Conservation (phyloP, 768 basidiomycete species). For the Tulasnella sp. region DNA sequence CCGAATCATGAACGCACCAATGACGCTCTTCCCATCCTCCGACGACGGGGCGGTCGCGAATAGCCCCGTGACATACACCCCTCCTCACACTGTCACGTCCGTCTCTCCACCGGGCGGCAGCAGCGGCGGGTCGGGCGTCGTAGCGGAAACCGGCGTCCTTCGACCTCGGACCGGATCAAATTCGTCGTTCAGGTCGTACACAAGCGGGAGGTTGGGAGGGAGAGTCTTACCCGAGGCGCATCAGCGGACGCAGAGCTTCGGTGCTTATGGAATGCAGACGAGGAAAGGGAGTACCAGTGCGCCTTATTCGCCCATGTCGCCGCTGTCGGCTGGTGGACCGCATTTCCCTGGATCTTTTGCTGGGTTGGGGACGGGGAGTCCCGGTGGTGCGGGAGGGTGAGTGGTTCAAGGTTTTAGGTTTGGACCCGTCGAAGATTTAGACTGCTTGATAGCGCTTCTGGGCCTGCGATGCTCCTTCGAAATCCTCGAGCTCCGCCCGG, state of each 20-base stretch:
- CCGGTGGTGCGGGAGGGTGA: background rate
- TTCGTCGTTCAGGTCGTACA: background rate
- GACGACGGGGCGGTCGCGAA: background rate
- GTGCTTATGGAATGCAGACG: background rate
- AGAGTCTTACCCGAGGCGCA: background rate
- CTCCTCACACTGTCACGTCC: background rate
- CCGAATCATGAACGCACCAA: conserved; percentile 18
- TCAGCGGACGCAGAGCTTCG: background rate
- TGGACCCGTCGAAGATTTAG: background rate
- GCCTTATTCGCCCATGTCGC: background rate
- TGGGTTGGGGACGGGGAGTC: background rate
- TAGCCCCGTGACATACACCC: background rate
- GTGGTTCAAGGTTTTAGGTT: background rate
- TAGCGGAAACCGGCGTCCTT: background rate
- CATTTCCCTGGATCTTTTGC: background rate
- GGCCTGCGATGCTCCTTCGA: conserved; percentile 20
- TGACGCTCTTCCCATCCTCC: background rate
- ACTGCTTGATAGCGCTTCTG: conserved; percentile 11
- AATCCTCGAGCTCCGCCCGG: conserved; percentile 22
- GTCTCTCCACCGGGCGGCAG: background rate
- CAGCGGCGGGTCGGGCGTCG: background rate
- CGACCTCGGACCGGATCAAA: background rate
- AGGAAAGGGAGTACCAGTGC: background rate
- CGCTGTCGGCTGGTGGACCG: background rate
- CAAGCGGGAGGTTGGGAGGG: background rate